Conservation (phyloP, 129 eudicot genomes). For the Tanacetum coccineum region DNA sequence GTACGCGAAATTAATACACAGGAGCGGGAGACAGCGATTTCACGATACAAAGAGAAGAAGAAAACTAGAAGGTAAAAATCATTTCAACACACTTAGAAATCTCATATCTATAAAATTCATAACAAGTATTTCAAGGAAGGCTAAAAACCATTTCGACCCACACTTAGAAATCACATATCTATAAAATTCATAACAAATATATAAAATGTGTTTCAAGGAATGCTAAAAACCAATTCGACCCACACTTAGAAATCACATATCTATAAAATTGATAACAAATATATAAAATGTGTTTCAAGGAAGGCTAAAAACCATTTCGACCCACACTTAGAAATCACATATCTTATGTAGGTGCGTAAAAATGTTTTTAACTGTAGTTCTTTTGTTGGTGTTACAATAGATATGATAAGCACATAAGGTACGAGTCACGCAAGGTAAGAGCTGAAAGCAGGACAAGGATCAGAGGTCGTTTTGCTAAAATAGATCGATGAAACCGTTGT, state of each 20-base stretch:
- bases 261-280: too few species aligned
- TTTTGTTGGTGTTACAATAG: slow-evolving; percentile 31
- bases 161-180: too few species aligned
- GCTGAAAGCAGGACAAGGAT: slow-evolving; percentile 84
- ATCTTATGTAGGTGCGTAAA: neutral
- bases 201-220: too few species aligned
- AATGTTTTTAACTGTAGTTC: neutral
- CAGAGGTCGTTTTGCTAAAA: slow-evolving; percentile 91
- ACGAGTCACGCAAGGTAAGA: slow-evolving; percentile 84
- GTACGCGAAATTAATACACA: slow-evolving; percentile 60
- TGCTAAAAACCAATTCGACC: too few species aligned
- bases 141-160: too few species aligned
- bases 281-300: neutral
- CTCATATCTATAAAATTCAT: neutral
- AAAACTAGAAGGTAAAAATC: slow-evolving; percentile 65
- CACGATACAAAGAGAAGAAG: slow-evolving; percentile 93
- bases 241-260: too few species aligned
- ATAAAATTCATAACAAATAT: too few species aligned
- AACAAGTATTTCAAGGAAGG: too few species aligned
- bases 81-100: too few species aligned
- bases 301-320: neutral
- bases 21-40: slow-evolving; percentile 76
- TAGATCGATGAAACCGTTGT: slow-evolving; percentile 35
- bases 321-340: neutral
- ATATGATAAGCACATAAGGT: slow-evolving; percentile 92